phyloP scores from a whole-genome alignment of 805 yeast species.

The Saturnispora dispora region DNA sequence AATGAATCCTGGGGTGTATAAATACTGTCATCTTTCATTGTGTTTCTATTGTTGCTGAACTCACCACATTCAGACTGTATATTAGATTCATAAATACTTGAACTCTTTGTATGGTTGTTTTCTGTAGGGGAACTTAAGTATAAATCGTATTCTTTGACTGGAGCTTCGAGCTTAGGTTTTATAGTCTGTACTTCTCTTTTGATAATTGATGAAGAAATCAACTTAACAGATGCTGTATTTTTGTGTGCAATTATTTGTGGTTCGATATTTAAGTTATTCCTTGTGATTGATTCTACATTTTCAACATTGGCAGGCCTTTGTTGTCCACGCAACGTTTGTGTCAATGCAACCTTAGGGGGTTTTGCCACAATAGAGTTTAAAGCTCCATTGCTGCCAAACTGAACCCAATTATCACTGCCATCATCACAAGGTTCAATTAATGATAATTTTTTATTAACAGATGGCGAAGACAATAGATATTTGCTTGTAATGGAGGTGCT shows the following conservation, averaged over 20 bases:
- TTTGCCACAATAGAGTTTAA: not conserved
- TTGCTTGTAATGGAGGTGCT: not conserved
- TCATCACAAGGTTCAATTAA: not conserved
- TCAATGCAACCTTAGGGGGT: not conserved
- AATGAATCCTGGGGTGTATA: not conserved
- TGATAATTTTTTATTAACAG: slow-evolving; percentile 5
- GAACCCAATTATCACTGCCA: slow-evolving; percentile 8
- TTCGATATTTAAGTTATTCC: not conserved
- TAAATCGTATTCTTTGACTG: not conserved
- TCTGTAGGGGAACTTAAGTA: not conserved
- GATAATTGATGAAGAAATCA: slow-evolving; percentile 2
- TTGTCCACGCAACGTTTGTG: not conserved
- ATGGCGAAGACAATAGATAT: slow-evolving; percentile 16
- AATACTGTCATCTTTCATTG: slow-evolving; percentile 2
- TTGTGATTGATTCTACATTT: not conserved
- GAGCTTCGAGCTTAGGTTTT: not conserved
- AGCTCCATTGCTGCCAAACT: slow-evolving; percentile 1
- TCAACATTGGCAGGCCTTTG: not conserved
- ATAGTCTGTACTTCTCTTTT: not conserved
- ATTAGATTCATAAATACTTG: slow-evolving; percentile 11
- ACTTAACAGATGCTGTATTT: not conserved
- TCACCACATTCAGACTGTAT: slow-evolving; percentile 6
- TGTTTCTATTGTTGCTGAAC: not conserved
- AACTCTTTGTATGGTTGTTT: not conserved
- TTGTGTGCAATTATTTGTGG: not conserved